Base-by-base conservation (phyloP, 2,329 filamentous ascomycete species). In the Elsinoe batatas region DNA sequence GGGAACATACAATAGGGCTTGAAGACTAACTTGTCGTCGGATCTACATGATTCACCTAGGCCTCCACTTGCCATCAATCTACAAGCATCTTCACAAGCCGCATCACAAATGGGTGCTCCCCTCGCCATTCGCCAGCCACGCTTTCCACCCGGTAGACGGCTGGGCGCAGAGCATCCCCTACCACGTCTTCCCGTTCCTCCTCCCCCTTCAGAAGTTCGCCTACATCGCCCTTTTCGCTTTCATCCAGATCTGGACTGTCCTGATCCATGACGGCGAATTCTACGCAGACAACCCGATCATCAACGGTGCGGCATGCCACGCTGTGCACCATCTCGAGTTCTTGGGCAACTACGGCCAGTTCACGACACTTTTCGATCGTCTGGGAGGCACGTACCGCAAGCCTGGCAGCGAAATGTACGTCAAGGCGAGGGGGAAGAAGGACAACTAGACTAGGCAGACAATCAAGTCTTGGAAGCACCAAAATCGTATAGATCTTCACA, bases 61-160 rank as follows among this genome's bases (percentile, higher is more conserved):
- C 57, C 79, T 94, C 59, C 90, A 95, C 73, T 84, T 90, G 71
- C 87, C 87, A 13, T 67, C 72, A 46, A 69, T 93, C 63, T 97
- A 97, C 81, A 94, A 91, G 76, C 77, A 77, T 62, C 79, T 96
- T 50, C 91, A 97, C 81, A 97, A 97, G 81, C 85, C 90, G 62
- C 91, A 97, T 74, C 91, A 97, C 83, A 96, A 95, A 77, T 97
- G 91, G 91, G 96, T 97, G 73, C 94, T 96, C 88, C 91, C 91
- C 2, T 95, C 89, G 2, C 91, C 91, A 0, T 96, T 82, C 69
- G 91, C 91, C 40, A 90, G 85, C 63, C 87, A 95, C 68, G 91
- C 91, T 57, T 97, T 97, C 80, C 90, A 97, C 75, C 91, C 91
- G 1, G 70, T 96, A 53, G 91, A 97, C 67, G 91, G 91, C 66